Evolutionary conservation across 805 yeast genomes (phyloP).

Genomic region (Cephaloascus albidus): DNA sequence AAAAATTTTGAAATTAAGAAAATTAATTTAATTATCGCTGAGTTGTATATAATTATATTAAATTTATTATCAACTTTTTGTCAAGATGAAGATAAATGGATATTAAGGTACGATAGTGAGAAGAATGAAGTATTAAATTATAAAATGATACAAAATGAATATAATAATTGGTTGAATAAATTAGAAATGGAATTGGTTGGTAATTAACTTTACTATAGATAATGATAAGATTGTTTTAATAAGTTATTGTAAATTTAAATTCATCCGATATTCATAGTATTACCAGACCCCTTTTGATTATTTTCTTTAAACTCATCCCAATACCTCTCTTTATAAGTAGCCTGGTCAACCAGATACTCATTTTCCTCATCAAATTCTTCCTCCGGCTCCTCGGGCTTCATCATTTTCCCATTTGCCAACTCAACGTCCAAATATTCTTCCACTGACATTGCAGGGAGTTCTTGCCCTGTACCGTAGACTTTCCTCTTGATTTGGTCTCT

Average conservation of each 20-base stretch:
- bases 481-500: constrained; percentile 46
- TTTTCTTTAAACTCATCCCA: constrained; percentile 95
- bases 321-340: constrained; percentile 66
- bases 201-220: too few species aligned
- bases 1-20: background rate
- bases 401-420: constrained; percentile 74
- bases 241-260: too few species aligned
- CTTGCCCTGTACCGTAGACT: constrained; percentile 89
- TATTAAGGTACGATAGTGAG: constrained; percentile 14
- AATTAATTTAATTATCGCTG: constrained; percentile 10
- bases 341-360: constrained; percentile 44
- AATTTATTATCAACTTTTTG: constrained; percentile 26
- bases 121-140: background rate
- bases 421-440: constrained; percentile 89
- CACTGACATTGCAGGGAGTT: constrained; percentile 86
- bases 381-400: constrained; percentile 22
- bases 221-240: too few species aligned
- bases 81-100: constrained; percentile 28
- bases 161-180: constrained; percentile 13
- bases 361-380: constrained; percentile 55
- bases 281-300: constrained; percentile 84
- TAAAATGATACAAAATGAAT: background rate
- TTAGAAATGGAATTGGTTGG: constrained; percentile 4
- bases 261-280: constrained; percentile 62
- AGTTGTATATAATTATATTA: constrained; percentile 27